Percentiles rank a stretch among this genome's conserved stretches.
Evolutionary conservation across 208 protist species (phyloP).

Genomic region (Acanthamoeba sp.): DNA sequence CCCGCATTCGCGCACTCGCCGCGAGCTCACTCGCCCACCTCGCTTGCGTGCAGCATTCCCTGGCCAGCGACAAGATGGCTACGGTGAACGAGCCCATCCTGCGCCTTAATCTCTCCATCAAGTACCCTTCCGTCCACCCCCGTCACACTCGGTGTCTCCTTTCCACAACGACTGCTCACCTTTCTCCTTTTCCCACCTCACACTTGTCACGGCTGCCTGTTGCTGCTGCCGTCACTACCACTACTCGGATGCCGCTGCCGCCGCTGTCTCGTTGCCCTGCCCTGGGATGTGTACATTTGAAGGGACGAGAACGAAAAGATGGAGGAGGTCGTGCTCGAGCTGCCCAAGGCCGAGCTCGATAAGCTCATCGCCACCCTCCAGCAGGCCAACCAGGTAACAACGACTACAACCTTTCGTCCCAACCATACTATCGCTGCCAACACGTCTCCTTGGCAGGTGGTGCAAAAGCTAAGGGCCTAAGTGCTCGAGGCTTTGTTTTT

Average conservation of each 20-base stretch:
- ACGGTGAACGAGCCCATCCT: conserved; percentile 45
- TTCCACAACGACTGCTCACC: neutral
- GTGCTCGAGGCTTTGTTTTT: too few species aligned
- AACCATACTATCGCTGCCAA: too few species aligned
- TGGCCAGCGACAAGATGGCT: conserved; percentile 35
- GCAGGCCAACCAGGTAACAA: conserved; percentile 15
- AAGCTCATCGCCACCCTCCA: conserved; percentile 16
- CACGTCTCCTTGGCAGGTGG: neutral
- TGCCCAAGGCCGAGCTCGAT: conserved; percentile 20
- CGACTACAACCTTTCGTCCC: neutral
- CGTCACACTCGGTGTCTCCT: neutral
- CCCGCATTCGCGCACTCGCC: neutral
- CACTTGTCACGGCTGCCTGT: too few species aligned
- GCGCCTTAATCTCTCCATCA: conserved; percentile 21
- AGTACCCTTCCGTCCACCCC: neutral
- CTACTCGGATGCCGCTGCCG: neutral
- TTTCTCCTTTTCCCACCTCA: neutral
- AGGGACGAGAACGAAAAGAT: conserved; percentile 40
- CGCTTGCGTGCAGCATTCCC: neutral
- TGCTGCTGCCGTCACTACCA: neutral
- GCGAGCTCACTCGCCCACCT: neutral
- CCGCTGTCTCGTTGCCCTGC: too few species aligned
- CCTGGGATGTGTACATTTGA: neutral
- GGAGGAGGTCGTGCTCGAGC: neutral
- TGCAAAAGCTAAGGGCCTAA: conserved; percentile 13